Conservation (phyloP, 2,329 filamentous ascomycete genomes). For the Fusarium camptoceras region DNA sequence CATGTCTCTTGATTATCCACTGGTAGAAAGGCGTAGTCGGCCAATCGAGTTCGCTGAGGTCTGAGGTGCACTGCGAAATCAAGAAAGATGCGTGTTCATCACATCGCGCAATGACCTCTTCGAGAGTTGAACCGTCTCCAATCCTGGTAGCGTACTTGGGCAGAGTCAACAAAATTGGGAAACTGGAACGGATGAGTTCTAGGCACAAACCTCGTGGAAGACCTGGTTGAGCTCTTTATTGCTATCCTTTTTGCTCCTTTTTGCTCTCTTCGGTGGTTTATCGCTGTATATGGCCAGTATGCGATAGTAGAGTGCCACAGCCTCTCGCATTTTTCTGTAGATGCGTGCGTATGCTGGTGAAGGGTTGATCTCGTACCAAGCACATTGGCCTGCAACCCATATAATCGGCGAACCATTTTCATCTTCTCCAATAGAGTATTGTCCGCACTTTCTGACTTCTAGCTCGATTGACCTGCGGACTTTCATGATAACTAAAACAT, state of each 20-base stretch:
- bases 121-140: conserved; percentile 64
- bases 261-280: conserved; percentile 48
- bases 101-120: conserved; percentile 62
- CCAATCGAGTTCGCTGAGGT: conserved; percentile 55
- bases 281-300: conserved; percentile 67
- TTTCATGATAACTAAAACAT: conserved; percentile 49
- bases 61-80: conserved; percentile 62
- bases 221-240: conserved; percentile 47
- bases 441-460: conserved; percentile 63
- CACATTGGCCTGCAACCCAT: conserved; percentile 70
- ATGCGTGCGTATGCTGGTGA: conserved; percentile 66
- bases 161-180: conserved; percentile 1
- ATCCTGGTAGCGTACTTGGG: conserved; percentile 62
- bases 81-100: conserved; percentile 64
- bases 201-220: conserved; percentile 49
- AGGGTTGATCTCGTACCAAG: conserved; percentile 76
- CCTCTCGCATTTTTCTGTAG: conserved; percentile 71
- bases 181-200: not conserved
- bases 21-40: conserved; percentile 59
- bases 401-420: conserved; percentile 66
- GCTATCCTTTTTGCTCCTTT: conserved; percentile 47
- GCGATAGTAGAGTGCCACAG: conserved; percentile 72
- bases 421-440: conserved; percentile 66
- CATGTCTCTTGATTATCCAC: conserved; percentile 58
- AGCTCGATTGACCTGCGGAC: conserved; percentile 54